phyloP scores from a whole-genome alignment of 495 filamentous ascomycete species.

The Talaromyces adpressus region DNA sequence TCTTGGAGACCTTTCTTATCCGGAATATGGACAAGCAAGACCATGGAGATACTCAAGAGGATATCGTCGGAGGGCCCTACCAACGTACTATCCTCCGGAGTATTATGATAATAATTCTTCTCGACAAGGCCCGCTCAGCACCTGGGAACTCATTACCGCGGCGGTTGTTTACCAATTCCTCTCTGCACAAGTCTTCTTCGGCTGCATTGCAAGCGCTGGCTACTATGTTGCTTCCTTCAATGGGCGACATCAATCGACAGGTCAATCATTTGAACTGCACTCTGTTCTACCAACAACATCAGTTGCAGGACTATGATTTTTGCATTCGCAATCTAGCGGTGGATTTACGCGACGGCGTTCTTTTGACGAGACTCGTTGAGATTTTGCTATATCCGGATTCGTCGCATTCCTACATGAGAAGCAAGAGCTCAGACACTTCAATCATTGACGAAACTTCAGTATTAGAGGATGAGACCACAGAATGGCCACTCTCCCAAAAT shows the following conservation, averaged over 20 bases:
- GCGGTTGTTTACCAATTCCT: constrained; percentile 41
- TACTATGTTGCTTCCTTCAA: constrained; percentile 49
- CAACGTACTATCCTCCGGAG: constrained; percentile 51
- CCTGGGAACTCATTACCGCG: constrained; percentile 22
- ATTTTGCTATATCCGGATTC: constrained; percentile 42
- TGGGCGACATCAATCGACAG: constrained; percentile 49
- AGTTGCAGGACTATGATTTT: constrained; percentile 54
- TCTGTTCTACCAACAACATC: constrained; percentile 46
- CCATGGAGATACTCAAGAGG: not conserved
- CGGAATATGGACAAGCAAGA: constrained; percentile 47
- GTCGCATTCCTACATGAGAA: constrained; percentile 10
- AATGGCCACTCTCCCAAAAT: constrained; percentile 47
- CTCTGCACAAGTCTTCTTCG: constrained; percentile 48
- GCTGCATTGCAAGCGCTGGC: constrained; percentile 46
- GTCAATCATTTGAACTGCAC: constrained; percentile 51
- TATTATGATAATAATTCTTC: constrained; percentile 52
- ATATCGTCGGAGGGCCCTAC: constrained; percentile 35
- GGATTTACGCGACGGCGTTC: constrained; percentile 58
- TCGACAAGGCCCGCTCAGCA: constrained; percentile 42
- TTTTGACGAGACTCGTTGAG: constrained; percentile 54
- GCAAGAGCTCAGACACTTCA: constrained; percentile 16
- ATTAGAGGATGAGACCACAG: not conserved
- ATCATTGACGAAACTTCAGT: constrained; percentile 14
- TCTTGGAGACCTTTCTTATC: constrained; percentile 52
- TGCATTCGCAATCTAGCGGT: constrained; percentile 53